A percentile compares a stretch with the other conserved stretches of the same genome.
Conservation (phyloP, 257 asterid species). For the Agastache rugosa region DNA sequence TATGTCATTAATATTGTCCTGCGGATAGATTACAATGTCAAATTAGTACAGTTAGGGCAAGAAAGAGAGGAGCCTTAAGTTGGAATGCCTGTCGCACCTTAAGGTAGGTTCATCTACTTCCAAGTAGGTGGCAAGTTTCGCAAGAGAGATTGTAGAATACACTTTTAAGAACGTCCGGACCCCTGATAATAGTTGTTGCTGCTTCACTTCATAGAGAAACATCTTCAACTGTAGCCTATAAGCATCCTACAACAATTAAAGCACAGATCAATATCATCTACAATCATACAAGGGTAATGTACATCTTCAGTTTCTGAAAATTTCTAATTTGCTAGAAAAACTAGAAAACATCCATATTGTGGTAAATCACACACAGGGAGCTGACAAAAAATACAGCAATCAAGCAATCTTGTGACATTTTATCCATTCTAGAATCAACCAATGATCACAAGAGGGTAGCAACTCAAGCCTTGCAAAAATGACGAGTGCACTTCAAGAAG, state of each 20-base stretch:
- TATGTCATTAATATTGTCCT: conserved; percentile 93
- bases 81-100: conserved; percentile 54
- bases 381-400: neutral
- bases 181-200: conserved; percentile 84
- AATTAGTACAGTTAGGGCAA: neutral
- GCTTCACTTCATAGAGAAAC: conserved; percentile 91
- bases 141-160: conserved; percentile 83
- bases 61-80: neutral
- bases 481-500: neutral
- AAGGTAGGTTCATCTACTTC: conserved; percentile 88
- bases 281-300: neutral
- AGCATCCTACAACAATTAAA: conserved; percentile 67
- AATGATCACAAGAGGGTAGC: neutral
- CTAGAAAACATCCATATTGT: neutral
- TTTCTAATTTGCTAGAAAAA: neutral
- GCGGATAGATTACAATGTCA: conserved; percentile 28
- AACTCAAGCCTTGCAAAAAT: neutral
- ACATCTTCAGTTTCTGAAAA: neutral
- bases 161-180: conserved; percentile 81
- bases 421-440: neutral
- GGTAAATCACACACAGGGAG: neutral
- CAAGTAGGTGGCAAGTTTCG: conserved; percentile 82
- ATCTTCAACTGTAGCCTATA: conserved; percentile 85
- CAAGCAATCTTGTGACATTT: neutral
- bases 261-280: neutral